Conservation (phyloP, 2,329 filamentous ascomycete genomes). For the Aspergillus fischeri region DNA sequence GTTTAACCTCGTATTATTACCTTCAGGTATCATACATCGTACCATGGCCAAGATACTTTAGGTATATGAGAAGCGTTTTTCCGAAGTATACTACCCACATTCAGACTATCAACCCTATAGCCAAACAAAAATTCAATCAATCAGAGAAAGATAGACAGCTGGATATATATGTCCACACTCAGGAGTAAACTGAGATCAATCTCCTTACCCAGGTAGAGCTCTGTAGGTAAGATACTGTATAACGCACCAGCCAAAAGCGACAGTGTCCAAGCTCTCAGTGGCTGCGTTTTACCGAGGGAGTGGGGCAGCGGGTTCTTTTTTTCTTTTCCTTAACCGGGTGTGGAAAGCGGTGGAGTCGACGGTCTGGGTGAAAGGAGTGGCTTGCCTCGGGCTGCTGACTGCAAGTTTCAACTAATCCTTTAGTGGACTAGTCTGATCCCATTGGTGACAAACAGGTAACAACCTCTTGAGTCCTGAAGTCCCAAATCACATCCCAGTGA, state of each 20-base stretch:
- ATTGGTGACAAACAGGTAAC: no score
- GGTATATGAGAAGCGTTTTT: no score
- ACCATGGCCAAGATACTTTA: no score
- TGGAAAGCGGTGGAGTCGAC: background rate
- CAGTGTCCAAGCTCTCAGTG: background rate
- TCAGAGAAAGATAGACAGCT: no score
- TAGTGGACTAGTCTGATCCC: no score
- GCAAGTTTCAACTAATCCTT: no score
- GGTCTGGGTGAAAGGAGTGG: background rate
- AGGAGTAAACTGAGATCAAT: background rate
- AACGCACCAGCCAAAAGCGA: background rate
- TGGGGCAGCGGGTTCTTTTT: background rate
- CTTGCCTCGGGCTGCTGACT: background rate
- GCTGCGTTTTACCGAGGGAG: background rate
- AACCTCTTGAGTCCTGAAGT: no score
- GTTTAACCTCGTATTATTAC: background rate
- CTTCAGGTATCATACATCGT: no score
- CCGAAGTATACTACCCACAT: background rate
- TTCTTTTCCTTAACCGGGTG: background rate
- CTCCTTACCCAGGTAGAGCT: background rate
- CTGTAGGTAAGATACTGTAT: background rate
- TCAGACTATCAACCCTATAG: background rate
- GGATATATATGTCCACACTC: no score
- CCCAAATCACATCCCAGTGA: no score
- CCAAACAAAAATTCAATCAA: background rate